Percentiles rank a stretch among this genome's conserved stretches.
Evolutionary conservation across 2,329 filamentous ascomycete genomes (phyloP).

Genomic region (Thelonectria rubi): DNA sequence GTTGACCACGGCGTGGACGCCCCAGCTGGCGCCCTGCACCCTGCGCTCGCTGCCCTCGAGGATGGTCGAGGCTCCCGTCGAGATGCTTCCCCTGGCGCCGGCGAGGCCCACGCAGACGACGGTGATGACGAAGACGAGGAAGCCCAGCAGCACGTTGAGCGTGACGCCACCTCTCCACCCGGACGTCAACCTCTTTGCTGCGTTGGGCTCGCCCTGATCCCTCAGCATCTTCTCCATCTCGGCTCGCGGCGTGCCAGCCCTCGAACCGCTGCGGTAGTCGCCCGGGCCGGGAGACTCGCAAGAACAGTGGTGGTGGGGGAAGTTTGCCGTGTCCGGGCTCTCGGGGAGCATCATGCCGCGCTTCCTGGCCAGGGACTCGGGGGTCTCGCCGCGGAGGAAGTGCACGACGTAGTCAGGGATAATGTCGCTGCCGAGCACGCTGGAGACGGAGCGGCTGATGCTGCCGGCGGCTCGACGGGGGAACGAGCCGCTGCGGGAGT

Average conservation of each 20-base stretch:
- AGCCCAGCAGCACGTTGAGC: conserved; percentile 53
- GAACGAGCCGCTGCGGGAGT: conserved; percentile 35
- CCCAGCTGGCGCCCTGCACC: conserved; percentile 51
- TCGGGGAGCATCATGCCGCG: conserved; percentile 42
- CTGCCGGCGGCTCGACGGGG: conserved; percentile 40
- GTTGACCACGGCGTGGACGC: conserved; percentile 57
- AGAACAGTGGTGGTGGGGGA: conserved; percentile 27
- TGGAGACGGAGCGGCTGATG: conserved; percentile 44
- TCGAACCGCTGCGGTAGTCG: conserved; percentile 30
- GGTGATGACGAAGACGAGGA: conserved; percentile 50
- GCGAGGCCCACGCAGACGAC: conserved; percentile 53
- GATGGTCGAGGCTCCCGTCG: conserved; percentile 50
- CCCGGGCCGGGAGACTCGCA: conserved; percentile 26
- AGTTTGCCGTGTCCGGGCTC: conserved; percentile 40
- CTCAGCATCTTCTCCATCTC: conserved; percentile 41
- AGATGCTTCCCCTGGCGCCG: conserved; percentile 45
- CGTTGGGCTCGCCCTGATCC: conserved; percentile 39
- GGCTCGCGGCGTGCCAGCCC: conserved; percentile 35
- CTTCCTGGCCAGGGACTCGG: conserved; percentile 59
- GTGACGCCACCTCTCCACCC: conserved; percentile 61
- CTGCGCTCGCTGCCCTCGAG: conserved; percentile 50
- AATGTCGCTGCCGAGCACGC: conserved; percentile 53
- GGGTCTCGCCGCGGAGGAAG: conserved; percentile 64
- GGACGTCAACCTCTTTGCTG: conserved; percentile 40
- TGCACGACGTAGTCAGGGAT: conserved; percentile 66